Evolutionary conservation across 1,284 basidiomycete genomes (phyloP), one percentile per base, ranked within the genome.

Genomic region (Testicularia cyperi): DNA sequence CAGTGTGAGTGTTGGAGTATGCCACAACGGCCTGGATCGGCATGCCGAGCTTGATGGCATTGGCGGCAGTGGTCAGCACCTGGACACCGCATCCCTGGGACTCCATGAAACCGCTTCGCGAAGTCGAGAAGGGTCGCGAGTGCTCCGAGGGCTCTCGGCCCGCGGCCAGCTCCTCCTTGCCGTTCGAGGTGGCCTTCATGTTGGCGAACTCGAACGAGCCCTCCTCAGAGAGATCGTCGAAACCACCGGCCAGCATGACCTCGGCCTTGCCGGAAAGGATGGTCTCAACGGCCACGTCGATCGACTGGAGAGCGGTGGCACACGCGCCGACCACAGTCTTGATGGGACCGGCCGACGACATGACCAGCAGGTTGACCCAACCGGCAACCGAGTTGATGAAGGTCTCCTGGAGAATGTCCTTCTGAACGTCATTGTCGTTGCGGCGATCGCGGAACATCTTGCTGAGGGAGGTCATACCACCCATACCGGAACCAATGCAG

Each of bases 271-370:
- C 90, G 5, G 87, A 87, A 30, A 95, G 79, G 58, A 98, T 87
- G 1, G 90, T 90, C 75, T 98, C 95, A 70, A 88, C 88, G n/a
- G 92, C 94, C 65, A 98, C 97, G 78, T 97, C 94, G 37, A 98
- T 81, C 7, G 94, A 98, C 79, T 98, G 95, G 25, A 98, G 82
- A 18, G 92, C 94, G 10, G 94, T 98, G 19, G 95, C 95, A 74
- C 94, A 98, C 58, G 95, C 95, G 65, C 95, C 94, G 57, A 98
- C 95, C 35, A 94, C 92, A 68, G 96, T 96, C 82, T 97, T 97
- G 79, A 98, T 90, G 6, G 94, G 94, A 47, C 94, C 94, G 19
- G 63, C 48, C 16, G 66, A 34, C 9, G 68, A 70, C 64, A 72
- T 65, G 39, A 72, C 83, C 10, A 98, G 82, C 32, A 98, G 78